Evolutionary conservation across 2,329 filamentous ascomycete genomes (phyloP).

Genomic region (Diaporthe australafricana): DNA sequence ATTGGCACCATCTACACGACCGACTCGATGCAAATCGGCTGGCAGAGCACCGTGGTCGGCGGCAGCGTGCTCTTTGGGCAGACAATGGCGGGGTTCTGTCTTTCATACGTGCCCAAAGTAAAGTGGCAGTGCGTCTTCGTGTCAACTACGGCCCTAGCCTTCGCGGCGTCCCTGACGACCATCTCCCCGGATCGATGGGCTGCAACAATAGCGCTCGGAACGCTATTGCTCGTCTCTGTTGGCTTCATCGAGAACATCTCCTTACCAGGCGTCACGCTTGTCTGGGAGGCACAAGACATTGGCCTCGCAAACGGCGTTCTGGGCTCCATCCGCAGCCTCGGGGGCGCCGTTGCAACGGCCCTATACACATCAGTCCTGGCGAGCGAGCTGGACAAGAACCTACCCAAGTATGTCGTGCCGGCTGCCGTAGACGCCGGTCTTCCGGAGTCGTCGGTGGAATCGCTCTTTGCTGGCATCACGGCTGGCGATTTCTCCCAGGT

Average conservation of each 20-base stretch:
- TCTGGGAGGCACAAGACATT: constrained; percentile 60
- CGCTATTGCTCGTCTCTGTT: constrained; percentile 45
- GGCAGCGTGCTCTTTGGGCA: constrained; percentile 55
- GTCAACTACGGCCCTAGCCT: constrained; percentile 44
- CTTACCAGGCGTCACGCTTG: constrained; percentile 56
- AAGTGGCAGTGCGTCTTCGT: constrained; percentile 50
- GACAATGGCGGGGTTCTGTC: constrained; percentile 48
- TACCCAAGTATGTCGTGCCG: constrained; percentile 48
- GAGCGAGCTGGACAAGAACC: constrained; percentile 49
- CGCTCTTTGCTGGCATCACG: constrained; percentile 49
- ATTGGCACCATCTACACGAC: constrained; percentile 54
- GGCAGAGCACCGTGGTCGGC: constrained; percentile 55
- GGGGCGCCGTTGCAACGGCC: constrained; percentile 51
- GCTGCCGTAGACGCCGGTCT: constrained; percentile 52
- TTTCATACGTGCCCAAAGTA: constrained; percentile 51
- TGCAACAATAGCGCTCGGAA: constrained; percentile 47
- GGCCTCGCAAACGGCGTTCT: constrained; percentile 57
- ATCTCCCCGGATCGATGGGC: constrained; percentile 16
- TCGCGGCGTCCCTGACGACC: neutral
- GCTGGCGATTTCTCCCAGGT: constrained; percentile 47
- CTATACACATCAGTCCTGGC: constrained; percentile 52
- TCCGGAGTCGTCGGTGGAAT: constrained; percentile 45
- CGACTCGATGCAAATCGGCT: constrained; percentile 52
- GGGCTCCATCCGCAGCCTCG: constrained; percentile 57
- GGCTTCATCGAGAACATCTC: constrained; percentile 54